Percentiles rank a stretch among this genome's conserved stretches.
These are phyloP conservation scores for Colletotrichum sp. DNA, from an alignment of 2,329 filamentous ascomycete species.

Conservation along the genomic window DNA sequence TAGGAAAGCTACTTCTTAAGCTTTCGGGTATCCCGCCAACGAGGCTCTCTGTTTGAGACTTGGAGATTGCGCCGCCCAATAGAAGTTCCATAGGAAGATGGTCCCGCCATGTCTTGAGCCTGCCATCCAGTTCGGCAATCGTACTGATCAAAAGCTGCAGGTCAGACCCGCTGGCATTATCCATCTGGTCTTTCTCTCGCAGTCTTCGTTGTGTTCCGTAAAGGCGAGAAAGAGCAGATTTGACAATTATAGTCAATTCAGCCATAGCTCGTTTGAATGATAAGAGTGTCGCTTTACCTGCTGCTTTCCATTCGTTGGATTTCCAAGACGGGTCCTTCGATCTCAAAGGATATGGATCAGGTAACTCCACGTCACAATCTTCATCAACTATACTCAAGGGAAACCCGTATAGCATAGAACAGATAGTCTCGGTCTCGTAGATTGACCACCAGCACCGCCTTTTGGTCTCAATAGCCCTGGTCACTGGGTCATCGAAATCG, in stretches of 20 bases:
- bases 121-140: constrained; percentile 3
- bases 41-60: not conserved
- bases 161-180: no score
- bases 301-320: not conserved
- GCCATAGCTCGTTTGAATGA: constrained; percentile 26
- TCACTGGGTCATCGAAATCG: not conserved
- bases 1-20: not conserved
- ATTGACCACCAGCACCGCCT: constrained; percentile 46
- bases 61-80: not conserved
- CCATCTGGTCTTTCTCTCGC: not conserved
- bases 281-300: constrained; percentile 10
- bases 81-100: not conserved
- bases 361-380: constrained; percentile 33
- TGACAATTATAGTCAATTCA: not conserved
- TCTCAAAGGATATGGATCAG: constrained; percentile 25
- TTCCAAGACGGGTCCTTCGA: constrained; percentile 24
- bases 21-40: not conserved
- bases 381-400: constrained; percentile 33
- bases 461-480: constrained; percentile 25
- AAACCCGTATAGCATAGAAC: constrained; percentile 43
- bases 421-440: constrained; percentile 44
- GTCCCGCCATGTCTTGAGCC: not conserved
- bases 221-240: constrained; percentile 8
- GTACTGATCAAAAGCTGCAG: constrained; percentile 10
- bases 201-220: constrained; percentile 7